A percentile compares a stretch with the other conserved stretches of the same genome.
Evolutionary conservation across 768 basidiomycete genomes (phyloP).

Genomic region (Trametes punicea): DNA sequence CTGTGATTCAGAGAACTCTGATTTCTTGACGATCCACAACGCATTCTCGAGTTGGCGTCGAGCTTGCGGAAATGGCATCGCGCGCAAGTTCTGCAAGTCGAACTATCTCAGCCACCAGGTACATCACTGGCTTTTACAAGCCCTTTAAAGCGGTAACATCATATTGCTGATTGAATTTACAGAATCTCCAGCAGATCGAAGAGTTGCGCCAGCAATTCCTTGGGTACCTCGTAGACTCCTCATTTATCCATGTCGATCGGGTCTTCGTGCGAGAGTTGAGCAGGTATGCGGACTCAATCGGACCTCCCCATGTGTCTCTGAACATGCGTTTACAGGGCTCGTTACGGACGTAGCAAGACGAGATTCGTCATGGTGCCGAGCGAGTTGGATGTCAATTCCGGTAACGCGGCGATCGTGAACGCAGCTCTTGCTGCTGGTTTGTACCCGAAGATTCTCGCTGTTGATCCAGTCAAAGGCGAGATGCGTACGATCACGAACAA

Average conservation of each 20-base stretch:
- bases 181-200: slow-evolving; percentile 95
- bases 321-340: slow-evolving; percentile 43
- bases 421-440: slow-evolving; percentile 83
- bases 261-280: slow-evolving; percentile 67
- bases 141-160: too few relatives aligned
- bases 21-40: slow-evolving; percentile 91
- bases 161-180: too few relatives aligned
- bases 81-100: slow-evolving; percentile 72
- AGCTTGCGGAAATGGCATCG: slow-evolving; percentile 60
- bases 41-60: slow-evolving; percentile 87
- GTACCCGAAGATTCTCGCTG: slow-evolving; percentile 82
- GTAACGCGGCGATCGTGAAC: slow-evolving; percentile 63
- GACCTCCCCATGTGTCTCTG: background rate
- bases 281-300: slow-evolving; percentile 38
- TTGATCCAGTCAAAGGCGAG: slow-evolving; percentile 57
- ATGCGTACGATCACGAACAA: slow-evolving; percentile 83
- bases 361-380: slow-evolving; percentile 75
- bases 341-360: slow-evolving; percentile 69
- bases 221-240: slow-evolving; percentile 80
- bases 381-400: slow-evolving; percentile 66
- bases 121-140: background rate
- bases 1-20: slow-evolving; percentile 70
- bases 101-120: slow-evolving; percentile 86
- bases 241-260: slow-evolving; percentile 70
- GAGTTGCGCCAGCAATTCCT: slow-evolving; percentile 82